phyloP scores from a whole-genome alignment of 1,139 yeast genomes.

The Eremothecium sinecaudum region DNA sequence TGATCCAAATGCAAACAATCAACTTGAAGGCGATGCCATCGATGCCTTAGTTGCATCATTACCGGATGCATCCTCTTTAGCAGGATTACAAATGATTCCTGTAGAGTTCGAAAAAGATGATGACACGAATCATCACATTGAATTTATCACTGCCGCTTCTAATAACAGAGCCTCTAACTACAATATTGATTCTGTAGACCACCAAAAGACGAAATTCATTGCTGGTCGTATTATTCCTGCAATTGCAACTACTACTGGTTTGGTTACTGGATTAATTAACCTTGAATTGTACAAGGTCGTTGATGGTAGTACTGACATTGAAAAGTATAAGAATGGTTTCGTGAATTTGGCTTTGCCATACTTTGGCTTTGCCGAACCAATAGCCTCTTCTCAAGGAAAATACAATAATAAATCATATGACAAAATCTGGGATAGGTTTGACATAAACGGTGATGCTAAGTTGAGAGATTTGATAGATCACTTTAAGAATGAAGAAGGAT shows the following conservation, averaged over 20 bases:
- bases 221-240: slow-evolving; percentile 98
- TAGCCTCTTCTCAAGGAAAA: slow-evolving; percentile 70
- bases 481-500: slow-evolving; percentile 72
- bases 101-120: slow-evolving; percentile 97
- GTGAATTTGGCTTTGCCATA: slow-evolving; percentile 91
- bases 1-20: slow-evolving; percentile 59
- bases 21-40: slow-evolving; percentile 46
- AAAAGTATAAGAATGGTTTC: slow-evolving; percentile 89
- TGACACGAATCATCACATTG: slow-evolving; percentile 91
- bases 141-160: slow-evolving; percentile 93
- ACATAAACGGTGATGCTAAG: slow-evolving; percentile 67
- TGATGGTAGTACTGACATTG: slow-evolving; percentile 61
- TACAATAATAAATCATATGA: slow-evolving; percentile 78
- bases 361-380: slow-evolving; percentile 94
- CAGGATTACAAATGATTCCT: slow-evolving; percentile 76
- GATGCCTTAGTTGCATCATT: slow-evolving; percentile 59
- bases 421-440: slow-evolving; percentile 92
- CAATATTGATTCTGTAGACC: slow-evolving; percentile 70
- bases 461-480: slow-evolving; percentile 65
- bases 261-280: slow-evolving; percentile 91
- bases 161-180: slow-evolving; percentile 92
- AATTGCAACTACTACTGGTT: slow-evolving; percentile 95
- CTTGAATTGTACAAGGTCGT: slow-evolving; percentile 87
- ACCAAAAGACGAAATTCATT: slow-evolving; percentile 67
- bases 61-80: slow-evolving; percentile 83